phyloP scores from a whole-genome alignment of 257 asterid species.

The Solanum chilense region DNA sequence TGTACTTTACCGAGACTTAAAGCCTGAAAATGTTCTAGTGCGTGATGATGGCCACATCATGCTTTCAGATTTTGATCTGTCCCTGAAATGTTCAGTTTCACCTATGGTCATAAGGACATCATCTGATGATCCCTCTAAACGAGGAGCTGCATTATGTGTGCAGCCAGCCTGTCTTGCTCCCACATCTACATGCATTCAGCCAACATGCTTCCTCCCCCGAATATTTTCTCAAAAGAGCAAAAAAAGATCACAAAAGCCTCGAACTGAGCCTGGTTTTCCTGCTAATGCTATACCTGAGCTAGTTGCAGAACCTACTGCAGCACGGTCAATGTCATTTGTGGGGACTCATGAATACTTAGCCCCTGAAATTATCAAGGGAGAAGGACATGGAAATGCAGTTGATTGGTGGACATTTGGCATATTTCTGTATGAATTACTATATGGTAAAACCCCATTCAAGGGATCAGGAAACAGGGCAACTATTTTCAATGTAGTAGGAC shows the following conservation, averaged over 20 bases:
- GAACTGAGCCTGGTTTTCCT: constrained; percentile 4
- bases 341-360: constrained; percentile 28
- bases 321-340: constrained; percentile 27
- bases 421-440: constrained; percentile 19
- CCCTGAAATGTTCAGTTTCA: constrained; percentile 25
- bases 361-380: constrained; percentile 32
- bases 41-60: constrained; percentile 30
- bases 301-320: constrained; percentile 28
- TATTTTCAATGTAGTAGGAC: constrained; percentile 26
- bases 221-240: constrained; percentile 17
- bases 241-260: constrained; percentile 5
- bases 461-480: constrained; percentile 28
- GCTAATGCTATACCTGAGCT: constrained; percentile 16
- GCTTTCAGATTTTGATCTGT: constrained; percentile 28
- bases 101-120: constrained; percentile 19
- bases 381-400: constrained; percentile 34
- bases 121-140: constrained; percentile 14
- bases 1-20: constrained; percentile 23
- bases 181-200: constrained; percentile 22
- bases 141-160: constrained; percentile 19
- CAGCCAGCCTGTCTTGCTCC: constrained; percentile 20
- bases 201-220: constrained; percentile 21
- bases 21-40: constrained; percentile 25
- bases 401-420: constrained; percentile 36
- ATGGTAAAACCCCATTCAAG: constrained; percentile 26